Evolutionary conservation across 495 filamentous ascomycete species (phyloP).

Genomic region (Tricharina praecox): DNA sequence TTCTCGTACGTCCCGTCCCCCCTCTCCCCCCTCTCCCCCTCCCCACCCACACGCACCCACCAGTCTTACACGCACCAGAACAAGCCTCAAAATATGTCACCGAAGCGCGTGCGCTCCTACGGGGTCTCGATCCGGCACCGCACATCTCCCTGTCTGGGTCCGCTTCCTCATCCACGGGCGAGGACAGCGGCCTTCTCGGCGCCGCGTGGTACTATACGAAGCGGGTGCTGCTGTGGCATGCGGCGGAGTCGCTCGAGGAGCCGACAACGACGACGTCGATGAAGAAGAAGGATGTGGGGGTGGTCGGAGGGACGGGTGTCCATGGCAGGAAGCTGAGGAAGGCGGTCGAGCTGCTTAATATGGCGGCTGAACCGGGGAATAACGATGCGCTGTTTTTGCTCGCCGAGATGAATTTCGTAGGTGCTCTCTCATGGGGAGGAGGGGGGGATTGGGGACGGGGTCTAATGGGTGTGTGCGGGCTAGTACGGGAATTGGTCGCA

Average conservation of each 20-base stretch:
- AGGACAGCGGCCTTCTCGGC: not conserved
- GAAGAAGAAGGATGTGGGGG: not conserved
- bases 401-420: constrained; percentile 75
- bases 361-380: constrained; percentile 57
- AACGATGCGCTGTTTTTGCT: constrained; percentile 79
- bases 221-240: constrained; percentile 6
- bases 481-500: constrained; percentile 77
- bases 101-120: not conserved
- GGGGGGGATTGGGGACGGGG: too few relatives aligned
- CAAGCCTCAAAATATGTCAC: not conserved
- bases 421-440: too few relatives aligned
- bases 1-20: not conserved
- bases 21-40: not conserved
- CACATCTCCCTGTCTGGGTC: too few relatives aligned
- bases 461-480: too few relatives aligned
- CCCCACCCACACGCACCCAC: not conserved
- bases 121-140: not conserved
- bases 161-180: not conserved
- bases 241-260: constrained; percentile 17
- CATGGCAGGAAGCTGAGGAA: constrained; percentile 16
- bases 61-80: not conserved
- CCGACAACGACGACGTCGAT: constrained; percentile 18
- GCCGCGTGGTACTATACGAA: constrained; percentile 2
- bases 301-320: not conserved
- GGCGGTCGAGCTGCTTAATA: constrained; percentile 57